Base-by-base conservation (phyloP, 805 yeast genomes). In the Saccharomyces jurei region DNA sequence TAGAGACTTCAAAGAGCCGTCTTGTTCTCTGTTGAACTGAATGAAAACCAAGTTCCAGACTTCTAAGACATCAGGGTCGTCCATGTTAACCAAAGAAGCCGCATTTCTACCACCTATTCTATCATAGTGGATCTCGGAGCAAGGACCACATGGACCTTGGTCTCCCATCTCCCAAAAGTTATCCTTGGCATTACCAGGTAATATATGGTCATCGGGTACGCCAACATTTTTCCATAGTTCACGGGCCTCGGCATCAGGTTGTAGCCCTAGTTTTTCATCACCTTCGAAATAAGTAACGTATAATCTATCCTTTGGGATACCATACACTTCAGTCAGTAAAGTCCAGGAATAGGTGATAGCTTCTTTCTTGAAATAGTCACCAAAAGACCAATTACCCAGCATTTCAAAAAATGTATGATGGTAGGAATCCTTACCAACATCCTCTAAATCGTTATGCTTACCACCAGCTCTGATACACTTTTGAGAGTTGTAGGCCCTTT, bases 91-190 rank as follows among this genome's bases (percentile, higher is more conserved):
- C 60, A 95, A 78, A 59, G 74, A 65, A 21, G 97, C 78, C 53
- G 98, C 99, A 68, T 94, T 92, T 78, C 99, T 86, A 56, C 98
- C 97, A 61, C 99, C 99, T 60, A 94, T 90, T 75, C 99, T 84
- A 74, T 94, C 99, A 72, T 89, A 94, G 73, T 94, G 99, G 63
- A 94, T 81, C 74, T 94, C 99, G 26, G 96, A 87, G 76, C 99
- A 95, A 52, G 99, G 99, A 59, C 99, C 99, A 78, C 99, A 94
- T 50, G 99, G 99, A 62, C 99, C 99, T 77, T 92, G 98, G 69
- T 95, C 99, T 65, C 99, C 99, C 99, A 94, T 94, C 77, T 94
- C 99, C 99, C 99, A 94, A 74, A 94, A 94, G 75, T 94, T 94
- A 71, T 94, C 99, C 68, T 83, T 77, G 52, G 84, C 87, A 62